A percentile compares a stretch with the other conserved stretches of the same genome.
Conservation (phyloP, 768 basidiomycete species). For the Chiua virens region DNA sequence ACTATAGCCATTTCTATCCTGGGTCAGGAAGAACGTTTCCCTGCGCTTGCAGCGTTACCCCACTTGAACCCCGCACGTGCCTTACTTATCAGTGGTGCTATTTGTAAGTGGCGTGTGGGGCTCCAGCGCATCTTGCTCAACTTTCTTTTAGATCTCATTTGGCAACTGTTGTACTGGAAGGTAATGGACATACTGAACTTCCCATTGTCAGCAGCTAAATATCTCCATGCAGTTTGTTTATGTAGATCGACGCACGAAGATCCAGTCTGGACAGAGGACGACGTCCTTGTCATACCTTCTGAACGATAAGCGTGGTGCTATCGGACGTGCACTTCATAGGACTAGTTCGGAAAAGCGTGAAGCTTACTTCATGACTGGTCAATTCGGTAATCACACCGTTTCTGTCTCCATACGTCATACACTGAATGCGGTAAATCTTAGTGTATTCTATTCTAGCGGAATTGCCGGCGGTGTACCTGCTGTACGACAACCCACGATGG, state of each 20-base stretch:
- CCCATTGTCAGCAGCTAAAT: not conserved
- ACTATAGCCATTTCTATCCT: slow-evolving; percentile 81
- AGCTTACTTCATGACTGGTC: slow-evolving; percentile 78
- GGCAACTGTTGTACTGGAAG: slow-evolving; percentile 96
- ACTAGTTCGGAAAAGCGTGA: slow-evolving; percentile 65
- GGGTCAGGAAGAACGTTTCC: slow-evolving; percentile 78
- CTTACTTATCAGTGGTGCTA: slow-evolving; percentile 74
- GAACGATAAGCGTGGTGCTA: slow-evolving; percentile 82
- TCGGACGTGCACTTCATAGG: slow-evolving; percentile 67
- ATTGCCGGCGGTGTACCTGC: slow-evolving; percentile 76
- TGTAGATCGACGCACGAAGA: slow-evolving; percentile 84
- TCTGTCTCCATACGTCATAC: not conserved
- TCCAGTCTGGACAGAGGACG: slow-evolving; percentile 86
- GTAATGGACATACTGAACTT: slow-evolving; percentile 33
- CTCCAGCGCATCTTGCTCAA: slow-evolving; percentile 9
- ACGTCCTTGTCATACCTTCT: slow-evolving; percentile 89
- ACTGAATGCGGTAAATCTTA: slow-evolving; percentile 28
- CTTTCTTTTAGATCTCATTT: slow-evolving; percentile 66
- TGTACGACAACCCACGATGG: slow-evolving; percentile 80
- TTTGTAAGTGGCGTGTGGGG: slow-evolving; percentile 58
- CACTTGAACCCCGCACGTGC: slow-evolving; percentile 70
- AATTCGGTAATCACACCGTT: slow-evolving; percentile 56
- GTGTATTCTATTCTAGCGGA: slow-evolving; percentile 87
- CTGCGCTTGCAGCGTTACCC: slow-evolving; percentile 72
- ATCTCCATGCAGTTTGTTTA: slow-evolving; percentile 65